Conservation (phyloP, 768 basidiomycete genomes). For the Dioszegia aurantiaca region DNA sequence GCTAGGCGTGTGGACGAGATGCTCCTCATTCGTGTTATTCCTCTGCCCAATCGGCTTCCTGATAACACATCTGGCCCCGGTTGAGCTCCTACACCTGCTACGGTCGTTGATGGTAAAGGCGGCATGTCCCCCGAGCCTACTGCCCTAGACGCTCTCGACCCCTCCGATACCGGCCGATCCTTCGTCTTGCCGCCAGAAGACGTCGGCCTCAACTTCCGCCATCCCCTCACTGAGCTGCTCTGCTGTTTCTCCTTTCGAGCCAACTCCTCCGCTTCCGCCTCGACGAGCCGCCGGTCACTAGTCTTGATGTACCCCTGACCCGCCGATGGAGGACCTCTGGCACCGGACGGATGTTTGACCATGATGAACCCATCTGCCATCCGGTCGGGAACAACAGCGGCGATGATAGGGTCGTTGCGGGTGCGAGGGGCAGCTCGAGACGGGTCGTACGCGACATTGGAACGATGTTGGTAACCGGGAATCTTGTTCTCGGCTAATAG, state of each 20-base stretch:
- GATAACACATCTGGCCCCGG: too few relatives aligned
- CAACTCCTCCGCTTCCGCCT: too few relatives aligned
- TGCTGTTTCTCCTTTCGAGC: not conserved
- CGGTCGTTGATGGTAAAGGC: too few relatives aligned
- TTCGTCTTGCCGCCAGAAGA: not conserved
- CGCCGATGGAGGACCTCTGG: too few relatives aligned
- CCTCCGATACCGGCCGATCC: not conserved
- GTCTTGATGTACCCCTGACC: not conserved
- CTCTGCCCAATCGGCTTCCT: not conserved
- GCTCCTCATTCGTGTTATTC: slow-evolving; percentile 6
- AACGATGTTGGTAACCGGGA: not conserved
- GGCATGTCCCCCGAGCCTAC: too few relatives aligned
- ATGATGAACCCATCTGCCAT: too few relatives aligned
- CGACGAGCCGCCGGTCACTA: not conserved
- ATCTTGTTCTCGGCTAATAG: slow-evolving; percentile 14
- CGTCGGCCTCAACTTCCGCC: slow-evolving; percentile 2
- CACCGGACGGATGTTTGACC: too few relatives aligned
- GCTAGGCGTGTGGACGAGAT: slow-evolving; percentile 1
- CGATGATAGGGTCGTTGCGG: not conserved
- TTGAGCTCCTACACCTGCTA: too few relatives aligned
- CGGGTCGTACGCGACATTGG: slow-evolving; percentile 3
- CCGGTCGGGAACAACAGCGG: too few relatives aligned
- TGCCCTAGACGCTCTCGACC: too few relatives aligned
- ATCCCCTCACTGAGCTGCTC: slow-evolving; percentile 4
- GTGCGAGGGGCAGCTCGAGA: slow-evolving; percentile 2